Evolutionary conservation across 2,329 filamentous ascomycete species (phyloP), one percentile per base, ranked within the genome.

Genomic region (Westerdykella aurantiaca): DNA sequence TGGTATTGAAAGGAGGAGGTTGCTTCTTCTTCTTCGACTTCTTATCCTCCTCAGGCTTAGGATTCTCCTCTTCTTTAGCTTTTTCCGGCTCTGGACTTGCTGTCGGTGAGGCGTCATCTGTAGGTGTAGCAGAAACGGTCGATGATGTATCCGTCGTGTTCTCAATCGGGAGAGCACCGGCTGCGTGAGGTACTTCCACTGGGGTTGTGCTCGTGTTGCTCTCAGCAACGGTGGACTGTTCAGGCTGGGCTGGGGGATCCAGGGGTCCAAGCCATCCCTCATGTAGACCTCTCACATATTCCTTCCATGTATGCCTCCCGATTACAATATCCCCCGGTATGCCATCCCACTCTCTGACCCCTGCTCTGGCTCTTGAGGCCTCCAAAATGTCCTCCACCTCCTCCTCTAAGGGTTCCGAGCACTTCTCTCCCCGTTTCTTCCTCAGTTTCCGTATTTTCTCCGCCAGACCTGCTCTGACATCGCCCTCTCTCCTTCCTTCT

Each of bases 241-340:
- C 65, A 37, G 47, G 46, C 12, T 55, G 49, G 41, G 57, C 53
- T 1, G 85, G 85, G 44, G 81, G 69, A 46, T 85, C 80, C 35
- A 95, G 72, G 6, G 93, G 89, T 0, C 93, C 91, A 18, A 98
- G 72, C 91, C 93, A 98, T 44, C 93, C 93, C 69, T 98, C 93
- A 64, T 98, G 93, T 53, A 97, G 63, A 37, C 93, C 93, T 46
- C 90, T 79, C 18, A 97, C 74, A 66, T 97, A 98, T 69, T 98
- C 93, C 71, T 96, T 98, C 93, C 93, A 98, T 9, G 91, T 84
- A 64, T 96, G 86, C 44, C 91, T 76, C 11, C 93, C 93, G 56
- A 98, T 81, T 14, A 97, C 82, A 41, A 98, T 76, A 63, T 97
- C 91, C 37, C 93, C 93, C 50, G 79, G 78, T 17, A 85, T 74